Base-by-base conservation (phyloP, 306 rosid species). In the Hippophae tibetana region DNA sequence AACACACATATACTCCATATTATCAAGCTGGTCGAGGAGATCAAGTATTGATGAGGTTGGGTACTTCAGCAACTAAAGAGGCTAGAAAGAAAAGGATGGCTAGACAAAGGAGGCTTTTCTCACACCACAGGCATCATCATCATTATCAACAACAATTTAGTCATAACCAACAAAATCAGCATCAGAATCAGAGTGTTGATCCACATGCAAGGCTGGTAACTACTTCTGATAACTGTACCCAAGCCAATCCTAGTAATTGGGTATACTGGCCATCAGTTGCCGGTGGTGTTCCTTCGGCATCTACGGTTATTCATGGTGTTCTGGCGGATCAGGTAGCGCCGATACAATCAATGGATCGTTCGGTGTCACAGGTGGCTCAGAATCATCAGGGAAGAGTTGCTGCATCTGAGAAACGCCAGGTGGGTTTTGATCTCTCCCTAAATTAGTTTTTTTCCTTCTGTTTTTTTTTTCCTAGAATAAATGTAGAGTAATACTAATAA, bases 31-130 rank as follows among this genome's bases (percentile, higher is more conserved):
- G 63, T 5, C 70, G 78, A 38, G 84, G 69, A 2, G 77, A 68
- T 11, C 62, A 79, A 45, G 68, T 76, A 63, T 55, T 88, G 70
- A 71, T 68, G 84, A 82, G 89, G 48, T 47, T 82, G 26, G 96
- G 89, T 0, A 81, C 99, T 6, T 92, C 90, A 0, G 99, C 94
- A 0, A 92, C 99, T 0, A 92, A 82, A 70, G 99, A 92, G 71
- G 99, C 99, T 0, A 70, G 99, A 65, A 92, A 92, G 84, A 92
- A 92, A 77, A 71, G 99, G 58, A 92, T 88, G 99, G 94, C 89
- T 1, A 83, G 96, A 69, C 96, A 88, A 65, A 78, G 90, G 45
- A 67, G 94, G 76, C 62, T 62, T 14, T 42, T 75, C 7, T 41
- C 85, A 13, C 96, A 84, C 55, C 70, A 74, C 40, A 61, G 74